Conservation (phyloP, 164 flowering plant genomes). For the Kalanchoe fedtschenkoi region DNA sequence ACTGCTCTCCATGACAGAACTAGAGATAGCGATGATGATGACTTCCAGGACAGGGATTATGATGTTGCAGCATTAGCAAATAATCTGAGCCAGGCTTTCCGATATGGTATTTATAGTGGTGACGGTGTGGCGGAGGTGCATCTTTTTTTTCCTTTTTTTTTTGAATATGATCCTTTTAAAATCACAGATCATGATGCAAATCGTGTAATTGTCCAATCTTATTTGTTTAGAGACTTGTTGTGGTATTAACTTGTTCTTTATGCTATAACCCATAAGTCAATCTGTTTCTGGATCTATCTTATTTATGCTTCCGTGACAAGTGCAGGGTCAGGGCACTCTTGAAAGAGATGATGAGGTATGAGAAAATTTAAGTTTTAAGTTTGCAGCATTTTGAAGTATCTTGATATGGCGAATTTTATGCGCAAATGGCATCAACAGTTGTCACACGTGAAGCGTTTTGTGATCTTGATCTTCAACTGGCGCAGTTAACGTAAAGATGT, state of each 20-base stretch:
- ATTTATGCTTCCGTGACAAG: conserved; percentile 7
- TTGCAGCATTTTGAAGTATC: not conserved
- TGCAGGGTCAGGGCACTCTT: conserved; percentile 72
- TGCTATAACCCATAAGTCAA: not conserved
- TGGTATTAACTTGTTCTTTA: not conserved
- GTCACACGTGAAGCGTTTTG: no score
- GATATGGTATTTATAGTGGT: conserved; percentile 73
- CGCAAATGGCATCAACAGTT: no score
- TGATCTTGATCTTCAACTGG: not conserved
- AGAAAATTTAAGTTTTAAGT: not conserved
- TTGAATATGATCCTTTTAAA: not conserved
- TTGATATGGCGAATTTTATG: not conserved
- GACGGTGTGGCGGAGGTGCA: conserved; percentile 77
- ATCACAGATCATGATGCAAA: not conserved
- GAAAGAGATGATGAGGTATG: conserved; percentile 91
- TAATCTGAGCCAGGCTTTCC: conserved; percentile 83
- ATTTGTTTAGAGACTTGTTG: not conserved
- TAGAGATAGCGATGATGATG: conserved; percentile 92
- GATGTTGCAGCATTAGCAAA: conserved; percentile 91
- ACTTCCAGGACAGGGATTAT: conserved; percentile 81
- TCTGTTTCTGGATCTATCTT: not conserved
- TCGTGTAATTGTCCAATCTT: not conserved
- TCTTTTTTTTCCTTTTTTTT: not conserved
- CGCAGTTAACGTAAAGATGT: not conserved
- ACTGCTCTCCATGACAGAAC: conserved; percentile 66